Conservation (phyloP, 345 rosid genomes). For the Corymbia maculata region DNA sequence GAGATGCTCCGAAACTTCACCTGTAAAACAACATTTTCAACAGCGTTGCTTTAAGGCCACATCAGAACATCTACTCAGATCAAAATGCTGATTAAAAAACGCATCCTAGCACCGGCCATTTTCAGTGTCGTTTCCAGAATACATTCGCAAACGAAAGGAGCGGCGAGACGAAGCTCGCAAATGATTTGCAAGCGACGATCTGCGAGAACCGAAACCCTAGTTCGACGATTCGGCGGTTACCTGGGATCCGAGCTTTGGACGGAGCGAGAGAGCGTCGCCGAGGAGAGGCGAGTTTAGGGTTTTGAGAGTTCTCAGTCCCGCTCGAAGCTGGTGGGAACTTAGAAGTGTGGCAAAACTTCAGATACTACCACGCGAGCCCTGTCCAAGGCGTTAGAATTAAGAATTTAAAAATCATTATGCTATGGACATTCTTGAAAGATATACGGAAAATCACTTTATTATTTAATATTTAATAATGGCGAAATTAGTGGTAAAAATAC, state of each 20-base stretch:
- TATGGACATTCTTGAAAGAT: background rate
- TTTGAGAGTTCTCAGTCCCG: background rate
- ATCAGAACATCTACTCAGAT: background rate
- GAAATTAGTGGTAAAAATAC: background rate
- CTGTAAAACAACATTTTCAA: background rate
- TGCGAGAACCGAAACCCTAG: background rate
- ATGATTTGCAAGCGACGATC: background rate
- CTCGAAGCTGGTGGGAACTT: background rate
- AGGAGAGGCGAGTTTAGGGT: background rate
- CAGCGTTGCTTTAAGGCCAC: background rate
- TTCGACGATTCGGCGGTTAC: background rate
- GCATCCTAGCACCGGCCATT: background rate
- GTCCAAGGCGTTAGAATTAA: background rate
- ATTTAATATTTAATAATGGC: background rate
- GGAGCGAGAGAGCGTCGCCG: background rate
- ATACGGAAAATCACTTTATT: too few species aligned
- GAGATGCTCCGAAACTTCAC: background rate
- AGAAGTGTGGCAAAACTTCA: background rate
- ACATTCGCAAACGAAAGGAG: background rate
- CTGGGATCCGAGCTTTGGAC: background rate
- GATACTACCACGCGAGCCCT: background rate
- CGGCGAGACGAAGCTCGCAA: background rate
- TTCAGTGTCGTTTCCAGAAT: background rate
- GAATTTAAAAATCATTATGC: background rate
- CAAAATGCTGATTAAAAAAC: background rate